Base-by-base conservation (phyloP, 106 monocot species). In the Iris macrosiphon region DNA sequence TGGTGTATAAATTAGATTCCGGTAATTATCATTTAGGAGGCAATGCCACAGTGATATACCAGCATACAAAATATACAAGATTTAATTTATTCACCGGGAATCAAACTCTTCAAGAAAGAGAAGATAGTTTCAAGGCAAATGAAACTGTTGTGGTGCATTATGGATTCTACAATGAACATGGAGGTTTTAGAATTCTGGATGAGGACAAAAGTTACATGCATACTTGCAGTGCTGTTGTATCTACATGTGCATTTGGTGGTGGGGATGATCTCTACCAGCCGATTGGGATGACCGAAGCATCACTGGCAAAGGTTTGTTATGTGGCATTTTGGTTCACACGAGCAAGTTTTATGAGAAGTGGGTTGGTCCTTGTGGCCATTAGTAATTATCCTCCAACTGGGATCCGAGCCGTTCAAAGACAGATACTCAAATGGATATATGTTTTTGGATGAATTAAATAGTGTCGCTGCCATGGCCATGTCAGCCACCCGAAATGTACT, bases 231-330 rank as follows among this genome's bases (percentile, higher is more conserved):
- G 83, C 64, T 22, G 96, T 90, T 52, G 80, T 90, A 27, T 83
- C 90, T 25, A 96, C 86, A 52, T 98, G 90, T 80, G 86, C 90
- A 33, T 90, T 98, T 87, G 96, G 96, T 48, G 96, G 88, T 28
- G 87, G 87, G 20, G 88, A 88, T 68, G 86, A 98, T 71, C 83
- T 98, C 16, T 87, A 90, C 72, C 96, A 98, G 68, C 96, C 96
- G 43, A 87, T 90, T 75, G 96, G 96, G 25, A 87, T 98, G 90
- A 90, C 83, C 17, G 75, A 80, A 27, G 62, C 63, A 32, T 90
- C 96, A 49, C 62, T 87, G 28, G 34, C 45, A 52, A 87, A 87
- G 85, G 96, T 98, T 29, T 29, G 18, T 40, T 40, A 13, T 27
- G 10, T 47, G 4, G 14, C 3, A 30, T 9, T 44, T 10, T 98